Conservation (phyloP, 2,329 filamentous ascomycete species). For the Aspergillus thermomutatus region DNA sequence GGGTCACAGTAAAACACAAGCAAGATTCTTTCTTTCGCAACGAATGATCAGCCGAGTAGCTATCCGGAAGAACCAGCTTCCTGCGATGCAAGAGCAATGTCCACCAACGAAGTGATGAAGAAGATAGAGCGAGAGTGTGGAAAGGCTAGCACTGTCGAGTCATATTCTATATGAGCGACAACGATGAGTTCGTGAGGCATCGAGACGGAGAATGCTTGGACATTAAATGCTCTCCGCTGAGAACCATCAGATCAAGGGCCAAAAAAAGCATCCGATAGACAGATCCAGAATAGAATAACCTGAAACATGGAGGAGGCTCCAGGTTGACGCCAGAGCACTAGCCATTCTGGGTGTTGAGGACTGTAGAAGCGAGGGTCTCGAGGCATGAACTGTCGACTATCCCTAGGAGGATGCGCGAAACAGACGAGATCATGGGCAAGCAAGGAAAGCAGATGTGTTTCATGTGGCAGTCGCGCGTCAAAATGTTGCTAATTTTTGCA, state of each 20-base stretch:
- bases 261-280: conserved; percentile 25
- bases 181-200: conserved; percentile 11
- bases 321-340: conserved; percentile 29
- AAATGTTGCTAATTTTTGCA: conserved; percentile 42
- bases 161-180: conserved; percentile 17
- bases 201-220: conserved; percentile 30
- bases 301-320: conserved; percentile 40
- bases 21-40: not conserved
- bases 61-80: conserved; percentile 24
- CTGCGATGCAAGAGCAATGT: conserved; percentile 14
- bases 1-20: not conserved
- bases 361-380: conserved; percentile 16
- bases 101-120: conserved; percentile 8
- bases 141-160: conserved; percentile 17
- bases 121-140: conserved; percentile 13
- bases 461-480: conserved; percentile 38
- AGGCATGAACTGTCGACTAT: conserved; percentile 6
- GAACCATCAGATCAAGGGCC: conserved; percentile 20
- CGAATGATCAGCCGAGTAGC: not conserved
- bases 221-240: conserved; percentile 37
- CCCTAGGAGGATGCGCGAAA: conserved; percentile 18
- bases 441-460: conserved; percentile 27
- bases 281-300: conserved; percentile 28
- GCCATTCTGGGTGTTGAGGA: conserved; percentile 25
- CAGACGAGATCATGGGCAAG: conserved; percentile 25